A percentile compares a stretch with the other conserved stretches of the same genome.
phyloP scores from a whole-genome alignment of 306 rosid genomes.

The Aeschynomene evenia region DNA sequence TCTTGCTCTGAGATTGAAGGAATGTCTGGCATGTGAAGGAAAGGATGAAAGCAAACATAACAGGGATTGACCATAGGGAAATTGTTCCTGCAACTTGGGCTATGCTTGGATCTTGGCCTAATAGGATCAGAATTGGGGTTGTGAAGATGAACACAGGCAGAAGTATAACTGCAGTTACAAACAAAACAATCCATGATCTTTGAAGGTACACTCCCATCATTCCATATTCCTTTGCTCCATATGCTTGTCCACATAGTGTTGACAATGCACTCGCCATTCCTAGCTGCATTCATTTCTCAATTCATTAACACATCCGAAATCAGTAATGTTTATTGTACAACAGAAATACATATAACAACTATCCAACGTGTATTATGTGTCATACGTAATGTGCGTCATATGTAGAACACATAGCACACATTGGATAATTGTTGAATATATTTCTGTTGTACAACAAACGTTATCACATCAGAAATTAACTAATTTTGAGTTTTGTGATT shows the following conservation, averaged over 20 bases:
- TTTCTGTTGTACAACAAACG: too few species aligned
- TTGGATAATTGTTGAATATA: too few species aligned
- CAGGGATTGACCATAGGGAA: slow-evolving; percentile 43
- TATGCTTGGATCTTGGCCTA: slow-evolving; percentile 42
- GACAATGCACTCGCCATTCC: slow-evolving; percentile 62
- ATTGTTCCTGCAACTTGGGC: slow-evolving; percentile 41
- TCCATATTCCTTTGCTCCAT: slow-evolving; percentile 49
- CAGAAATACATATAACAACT: too few species aligned
- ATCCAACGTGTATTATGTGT: too few species aligned
- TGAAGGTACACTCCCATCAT: slow-evolving; percentile 68
- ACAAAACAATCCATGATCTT: slow-evolving; percentile 52
- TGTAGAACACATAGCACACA: too few species aligned
- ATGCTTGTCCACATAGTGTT: slow-evolving; percentile 66
- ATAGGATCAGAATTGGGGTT: slow-evolving; percentile 32
- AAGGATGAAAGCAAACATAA: slow-evolving; percentile 38
- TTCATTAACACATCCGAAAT: too few species aligned
- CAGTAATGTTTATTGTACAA: too few species aligned
- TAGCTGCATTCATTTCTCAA: slow-evolving; percentile 35
- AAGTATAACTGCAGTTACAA: slow-evolving; percentile 20
- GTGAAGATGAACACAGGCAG: slow-evolving; percentile 52
- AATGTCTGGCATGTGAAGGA: slow-evolving; percentile 50
- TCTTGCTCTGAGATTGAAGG: slow-evolving; percentile 62
- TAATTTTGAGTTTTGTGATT: too few species aligned
- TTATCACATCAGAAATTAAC: too few species aligned
- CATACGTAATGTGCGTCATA: too few species aligned